These are phyloP conservation scores for Ophiocordyceps polyrhachis-furcata DNA, from an alignment of 2,329 filamentous ascomycete genomes.

Conservation along the genomic window DNA sequence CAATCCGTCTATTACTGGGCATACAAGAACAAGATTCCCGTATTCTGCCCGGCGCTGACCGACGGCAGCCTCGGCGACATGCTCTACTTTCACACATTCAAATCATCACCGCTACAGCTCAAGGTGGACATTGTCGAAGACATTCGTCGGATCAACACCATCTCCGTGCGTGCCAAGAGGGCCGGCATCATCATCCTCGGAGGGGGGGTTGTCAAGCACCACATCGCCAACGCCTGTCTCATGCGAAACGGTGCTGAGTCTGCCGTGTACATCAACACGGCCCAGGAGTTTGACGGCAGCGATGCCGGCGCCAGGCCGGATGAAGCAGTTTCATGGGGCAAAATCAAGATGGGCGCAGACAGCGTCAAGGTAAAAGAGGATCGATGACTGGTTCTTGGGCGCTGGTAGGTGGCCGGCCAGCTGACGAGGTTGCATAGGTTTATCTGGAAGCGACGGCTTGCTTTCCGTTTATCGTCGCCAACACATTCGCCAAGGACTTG, in stretches of 20 bases:
- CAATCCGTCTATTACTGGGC: conserved; percentile 93
- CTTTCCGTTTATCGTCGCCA: conserved; percentile 48
- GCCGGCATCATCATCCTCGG: conserved; percentile 92
- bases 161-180: conserved; percentile 70
- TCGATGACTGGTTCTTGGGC: background rate
- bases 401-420: background rate
- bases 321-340: conserved; percentile 96
- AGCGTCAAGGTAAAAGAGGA: conserved; percentile 55
- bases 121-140: conserved; percentile 86
- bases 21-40: conserved; percentile 87
- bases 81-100: conserved; percentile 97
- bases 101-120: conserved; percentile 62
- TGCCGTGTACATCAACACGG: conserved; percentile 95
- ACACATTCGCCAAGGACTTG: conserved; percentile 42
- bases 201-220: conserved; percentile 91
- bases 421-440: conserved; percentile 21
- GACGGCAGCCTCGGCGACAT: conserved; percentile 94
- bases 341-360: conserved; percentile 79
- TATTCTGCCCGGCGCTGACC: conserved; percentile 91
- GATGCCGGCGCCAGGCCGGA: conserved; percentile 90
- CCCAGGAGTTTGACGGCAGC: conserved; percentile 91
- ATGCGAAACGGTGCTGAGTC: conserved; percentile 97
- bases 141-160: conserved; percentile 80
- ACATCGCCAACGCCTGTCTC: conserved; percentile 91
- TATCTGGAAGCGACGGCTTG: conserved; percentile 46